phyloP scores from a whole-genome alignment of 495 filamentous ascomycete genomes.

The Penicillium cosmopolitanum region DNA sequence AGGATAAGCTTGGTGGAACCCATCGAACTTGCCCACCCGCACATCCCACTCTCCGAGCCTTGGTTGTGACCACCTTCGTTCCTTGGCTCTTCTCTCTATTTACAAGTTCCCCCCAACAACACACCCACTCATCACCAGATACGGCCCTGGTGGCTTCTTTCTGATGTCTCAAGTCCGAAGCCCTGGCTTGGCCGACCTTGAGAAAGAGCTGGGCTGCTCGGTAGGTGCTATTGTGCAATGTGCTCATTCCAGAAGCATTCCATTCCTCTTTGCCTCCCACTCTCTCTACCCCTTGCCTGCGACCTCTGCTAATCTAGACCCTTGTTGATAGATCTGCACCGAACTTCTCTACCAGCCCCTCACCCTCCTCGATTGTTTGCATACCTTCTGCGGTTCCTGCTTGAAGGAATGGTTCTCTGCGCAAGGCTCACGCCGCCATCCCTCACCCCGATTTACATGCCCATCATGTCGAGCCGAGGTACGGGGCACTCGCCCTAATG shows the following conservation, averaged over 20 bases:
- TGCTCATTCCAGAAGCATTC: slow-evolving; percentile 21
- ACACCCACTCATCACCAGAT: not conserved
- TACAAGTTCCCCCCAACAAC: not conserved
- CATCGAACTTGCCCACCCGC: slow-evolving; percentile 3
- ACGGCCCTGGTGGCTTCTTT: slow-evolving; percentile 4
- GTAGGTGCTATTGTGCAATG: slow-evolving; percentile 66
- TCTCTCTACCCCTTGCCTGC: not conserved
- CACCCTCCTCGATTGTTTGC: slow-evolving; percentile 94
- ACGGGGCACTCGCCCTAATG: slow-evolving; percentile 80
- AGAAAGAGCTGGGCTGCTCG: slow-evolving; percentile 90
- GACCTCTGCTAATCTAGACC: slow-evolving; percentile 13
- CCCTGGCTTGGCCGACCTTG: slow-evolving; percentile 61
- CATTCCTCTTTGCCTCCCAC: slow-evolving; percentile 11
- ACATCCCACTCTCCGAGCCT: slow-evolving; percentile 16
- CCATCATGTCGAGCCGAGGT: slow-evolving; percentile 89
- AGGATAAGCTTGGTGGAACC: slow-evolving; percentile 30
- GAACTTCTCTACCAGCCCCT: slow-evolving; percentile 95
- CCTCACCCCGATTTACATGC: slow-evolving; percentile 71
- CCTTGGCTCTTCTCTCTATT: slow-evolving; percentile 10
- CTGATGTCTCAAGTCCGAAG: slow-evolving; percentile 34
- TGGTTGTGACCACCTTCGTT: slow-evolving; percentile 23
- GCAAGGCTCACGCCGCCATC: slow-evolving; percentile 55
- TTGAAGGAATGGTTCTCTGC: slow-evolving; percentile 89
- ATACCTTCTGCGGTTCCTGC: slow-evolving; percentile 95
- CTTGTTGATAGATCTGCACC: slow-evolving; percentile 77